These are phyloP conservation scores for Puccinellia tenuiflora DNA, from an alignment of 176 grass and related monocot species.

Conservation along the genomic window DNA sequence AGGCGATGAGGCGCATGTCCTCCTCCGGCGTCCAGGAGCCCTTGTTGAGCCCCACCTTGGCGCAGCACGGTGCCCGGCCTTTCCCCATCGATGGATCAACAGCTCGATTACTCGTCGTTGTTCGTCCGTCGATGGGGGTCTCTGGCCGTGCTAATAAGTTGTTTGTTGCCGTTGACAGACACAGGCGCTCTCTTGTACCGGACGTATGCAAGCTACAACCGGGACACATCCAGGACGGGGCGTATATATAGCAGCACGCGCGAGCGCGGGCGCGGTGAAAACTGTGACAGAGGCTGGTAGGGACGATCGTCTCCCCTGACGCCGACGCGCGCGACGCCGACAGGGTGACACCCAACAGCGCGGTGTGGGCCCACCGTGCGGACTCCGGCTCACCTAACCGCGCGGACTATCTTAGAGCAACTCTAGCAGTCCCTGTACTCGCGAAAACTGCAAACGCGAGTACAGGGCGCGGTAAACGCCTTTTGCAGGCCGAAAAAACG, in stretches of 20 bases:
- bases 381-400: neutral
- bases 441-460: too few species aligned
- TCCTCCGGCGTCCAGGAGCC: constrained; percentile 85
- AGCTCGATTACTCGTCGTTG: too few species aligned
- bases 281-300: neutral
- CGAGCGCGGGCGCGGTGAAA: too few species aligned
- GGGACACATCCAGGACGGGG: neutral
- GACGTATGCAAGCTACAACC: constrained; percentile 19
- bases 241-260: constrained; percentile 23
- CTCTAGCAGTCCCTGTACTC: too few species aligned
- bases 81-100: constrained; percentile 48
- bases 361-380: neutral
- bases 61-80: constrained; percentile 81
- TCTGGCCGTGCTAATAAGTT: too few species aligned
- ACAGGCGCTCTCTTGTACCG: neutral
- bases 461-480: too few species aligned
- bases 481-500: too few species aligned
- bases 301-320: neutral
- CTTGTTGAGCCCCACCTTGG: constrained; percentile 86
- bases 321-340: constrained; percentile 18
- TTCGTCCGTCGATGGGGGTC: too few species aligned
- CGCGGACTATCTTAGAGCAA: too few species aligned
- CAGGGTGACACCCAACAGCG: neutral
- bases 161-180: too few species aligned
- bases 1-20: constrained; percentile 66